A percentile compares a stretch with the other conserved stretches of the same genome.
phyloP scores from a whole-genome alignment of 345 rosid genomes.

The Pugionium cornutum region DNA sequence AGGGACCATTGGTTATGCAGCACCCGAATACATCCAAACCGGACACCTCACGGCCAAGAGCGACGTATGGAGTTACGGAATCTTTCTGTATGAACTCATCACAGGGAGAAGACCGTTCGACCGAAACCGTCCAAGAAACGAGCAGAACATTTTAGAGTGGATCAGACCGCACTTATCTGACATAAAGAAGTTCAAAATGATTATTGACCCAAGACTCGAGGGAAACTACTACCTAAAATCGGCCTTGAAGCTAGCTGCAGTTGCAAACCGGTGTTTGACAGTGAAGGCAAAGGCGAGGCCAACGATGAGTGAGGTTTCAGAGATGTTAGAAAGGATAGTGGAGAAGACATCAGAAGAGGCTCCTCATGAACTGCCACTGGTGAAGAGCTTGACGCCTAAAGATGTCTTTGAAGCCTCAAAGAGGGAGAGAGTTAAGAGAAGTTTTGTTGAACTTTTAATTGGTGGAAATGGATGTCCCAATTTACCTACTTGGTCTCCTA shows the following conservation, averaged over 20 bases:
- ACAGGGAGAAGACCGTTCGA: constrained; percentile 90
- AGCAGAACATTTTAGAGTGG: constrained; percentile 93
- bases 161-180: constrained; percentile 77
- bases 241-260: constrained; percentile 68
- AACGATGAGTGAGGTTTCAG: constrained; percentile 75
- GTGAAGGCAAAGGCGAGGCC: constrained; percentile 69
- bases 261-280: constrained; percentile 77
- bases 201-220: constrained; percentile 80
- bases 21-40: constrained; percentile 84
- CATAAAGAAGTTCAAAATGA: constrained; percentile 62
- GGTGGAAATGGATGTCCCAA: constrained; percentile 55
- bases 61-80: constrained; percentile 91
- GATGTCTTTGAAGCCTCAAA: constrained; percentile 45
- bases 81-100: constrained; percentile 85
- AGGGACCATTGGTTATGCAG: constrained; percentile 95
- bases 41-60: constrained; percentile 83
- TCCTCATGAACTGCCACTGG: constrained; percentile 43
- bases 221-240: constrained; percentile 67
- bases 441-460: constrained; percentile 48
- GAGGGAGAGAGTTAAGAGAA: constrained; percentile 42
- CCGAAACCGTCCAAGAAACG: constrained; percentile 74
- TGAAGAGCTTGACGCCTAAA: constrained; percentile 41
- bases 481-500: constrained; percentile 56
- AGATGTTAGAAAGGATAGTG: constrained; percentile 63
- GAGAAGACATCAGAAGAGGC: constrained; percentile 48